Evolutionary conservation across 2,329 filamentous ascomycete species (phyloP), one percentile per base, ranked within the genome.

Genomic region (Hawksworthiomyces lignivorus): DNA sequence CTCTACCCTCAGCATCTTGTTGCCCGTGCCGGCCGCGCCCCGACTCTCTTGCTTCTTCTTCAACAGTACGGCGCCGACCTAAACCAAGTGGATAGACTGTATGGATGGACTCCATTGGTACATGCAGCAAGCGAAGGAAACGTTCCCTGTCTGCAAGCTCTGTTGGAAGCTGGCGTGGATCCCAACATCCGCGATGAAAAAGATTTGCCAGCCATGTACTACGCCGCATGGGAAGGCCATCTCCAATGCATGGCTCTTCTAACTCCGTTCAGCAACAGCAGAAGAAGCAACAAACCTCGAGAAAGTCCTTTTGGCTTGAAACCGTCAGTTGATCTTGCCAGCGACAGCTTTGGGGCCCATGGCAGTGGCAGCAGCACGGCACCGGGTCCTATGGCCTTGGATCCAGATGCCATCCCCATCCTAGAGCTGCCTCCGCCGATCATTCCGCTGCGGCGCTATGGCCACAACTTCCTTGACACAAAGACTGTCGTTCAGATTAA

Each of bases 1-100:
- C 70, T 98, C 10, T 98, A 87, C 57, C 92, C 92, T n/a, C 92
- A 97, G 58, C 92, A 98, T 63, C 75, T 97, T 26, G 90, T 97
- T 17, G 90, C 92, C 19, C 77, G 92, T 42, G 92, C 90, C 22
- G 87, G 87, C 3, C 82, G 89, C 56, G 84, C 80, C 1, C 84
- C 88, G 1, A 73, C 86, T 41, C 74, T 96, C 21, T 70, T 97
- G 10, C 67, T 89, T 12, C 70, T 96, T 29, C 70, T 98, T 11
- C 84, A 88, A 58, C 73, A 84, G 38, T 89, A 92, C 55, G 89
- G 89, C 2, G 90, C 88, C 18, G 82, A 98, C 58, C 72, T 98
- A 32, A 80, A 98, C 55, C 89, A 97, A 59, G 73, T 87, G 24
- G 92, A 98, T 62, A 97, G 95, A 63, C 72, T 98, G 14, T 97